Percentiles rank a stretch among this genome's conserved stretches.
phyloP scores from a whole-genome alignment of 2,329 filamentous ascomycete genomes.

The Dactylellina haptotyla region DNA sequence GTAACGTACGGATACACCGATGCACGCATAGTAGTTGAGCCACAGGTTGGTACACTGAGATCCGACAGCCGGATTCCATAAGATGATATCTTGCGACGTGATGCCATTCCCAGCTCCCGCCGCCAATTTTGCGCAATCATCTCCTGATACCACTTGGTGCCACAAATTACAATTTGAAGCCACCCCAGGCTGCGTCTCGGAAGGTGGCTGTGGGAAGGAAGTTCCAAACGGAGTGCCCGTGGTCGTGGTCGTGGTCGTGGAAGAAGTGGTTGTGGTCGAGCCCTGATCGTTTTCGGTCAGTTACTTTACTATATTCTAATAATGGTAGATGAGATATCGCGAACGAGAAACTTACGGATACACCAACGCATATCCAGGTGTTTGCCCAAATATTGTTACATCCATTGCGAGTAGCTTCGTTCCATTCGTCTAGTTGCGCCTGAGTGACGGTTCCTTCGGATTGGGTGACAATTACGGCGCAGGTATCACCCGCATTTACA shows the following conservation, averaged over 20 bases:
- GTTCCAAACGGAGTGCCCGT: conserved; percentile 13
- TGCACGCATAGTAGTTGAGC: conserved; percentile 26
- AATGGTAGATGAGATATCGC: too few relatives aligned
- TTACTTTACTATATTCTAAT: too few relatives aligned
- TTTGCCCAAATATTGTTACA: conserved; percentile 17
- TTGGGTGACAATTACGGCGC: conserved; percentile 6
- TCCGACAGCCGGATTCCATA: conserved; percentile 31
- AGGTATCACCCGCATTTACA: conserved; percentile 16
- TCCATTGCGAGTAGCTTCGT: conserved; percentile 10
- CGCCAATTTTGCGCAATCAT: conserved; percentile 22
- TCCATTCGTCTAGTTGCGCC: conserved; percentile 25
- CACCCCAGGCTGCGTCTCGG: conserved; percentile 15
- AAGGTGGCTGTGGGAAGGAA: conserved; percentile 7
- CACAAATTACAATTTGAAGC: conserved; percentile 18
- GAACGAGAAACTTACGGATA: conserved; percentile 9
- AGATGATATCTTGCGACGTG: conserved; percentile 9
- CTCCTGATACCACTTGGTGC: conserved; percentile 10
- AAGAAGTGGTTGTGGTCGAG: conserved; percentile 4
- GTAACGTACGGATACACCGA: conserved; percentile 29
- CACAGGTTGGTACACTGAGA: conserved; percentile 12
- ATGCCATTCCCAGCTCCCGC: conserved; percentile 19
- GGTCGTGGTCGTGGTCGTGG: not conserved
- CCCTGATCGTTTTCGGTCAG: too few relatives aligned
- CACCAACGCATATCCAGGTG: conserved; percentile 28
- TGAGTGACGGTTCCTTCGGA: conserved; percentile 23